phyloP scores from a whole-genome alignment of 1,284 basidiomycete genomes.

The Puccinia horiana region DNA sequence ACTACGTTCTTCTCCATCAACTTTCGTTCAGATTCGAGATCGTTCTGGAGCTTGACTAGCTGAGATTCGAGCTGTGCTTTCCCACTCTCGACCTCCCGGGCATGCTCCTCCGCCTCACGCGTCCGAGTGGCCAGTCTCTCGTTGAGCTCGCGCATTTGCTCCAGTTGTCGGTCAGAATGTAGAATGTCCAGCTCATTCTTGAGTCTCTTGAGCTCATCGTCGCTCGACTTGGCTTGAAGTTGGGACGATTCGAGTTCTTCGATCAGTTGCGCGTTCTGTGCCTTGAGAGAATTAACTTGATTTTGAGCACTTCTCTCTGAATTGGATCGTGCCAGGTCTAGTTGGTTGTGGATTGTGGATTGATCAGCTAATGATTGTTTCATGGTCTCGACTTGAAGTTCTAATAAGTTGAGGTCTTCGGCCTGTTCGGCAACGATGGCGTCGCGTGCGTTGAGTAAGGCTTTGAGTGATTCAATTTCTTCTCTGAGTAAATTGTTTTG shows the following conservation, averaged over 20 bases:
- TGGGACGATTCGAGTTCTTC: not conserved
- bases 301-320: not conserved
- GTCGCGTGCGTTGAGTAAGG: not conserved
- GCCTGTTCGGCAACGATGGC: constrained; percentile 26
- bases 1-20: not conserved
- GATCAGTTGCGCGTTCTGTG: not conserved
- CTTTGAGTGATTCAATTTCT: constrained; percentile 12
- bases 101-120: constrained; percentile 10
- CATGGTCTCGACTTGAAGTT: constrained; percentile 24
- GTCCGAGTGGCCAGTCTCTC: not conserved
- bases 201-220: not conserved
- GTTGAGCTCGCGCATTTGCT: not conserved
- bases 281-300: not conserved
- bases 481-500: not conserved
- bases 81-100: too few relatives aligned
- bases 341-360: constrained; percentile 2
- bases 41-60: not conserved
- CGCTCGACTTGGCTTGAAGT: not conserved
- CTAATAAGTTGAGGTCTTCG: constrained; percentile 20
- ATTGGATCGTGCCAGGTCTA: not conserved
- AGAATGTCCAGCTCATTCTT: not conserved
- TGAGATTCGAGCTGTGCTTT: not conserved
- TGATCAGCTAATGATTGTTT: constrained; percentile 18
- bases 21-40: too few relatives aligned
- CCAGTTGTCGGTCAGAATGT: constrained; percentile 2